Conservation (phyloP, 345 rosid genomes). For the Eucalyptus tenuipes region DNA sequence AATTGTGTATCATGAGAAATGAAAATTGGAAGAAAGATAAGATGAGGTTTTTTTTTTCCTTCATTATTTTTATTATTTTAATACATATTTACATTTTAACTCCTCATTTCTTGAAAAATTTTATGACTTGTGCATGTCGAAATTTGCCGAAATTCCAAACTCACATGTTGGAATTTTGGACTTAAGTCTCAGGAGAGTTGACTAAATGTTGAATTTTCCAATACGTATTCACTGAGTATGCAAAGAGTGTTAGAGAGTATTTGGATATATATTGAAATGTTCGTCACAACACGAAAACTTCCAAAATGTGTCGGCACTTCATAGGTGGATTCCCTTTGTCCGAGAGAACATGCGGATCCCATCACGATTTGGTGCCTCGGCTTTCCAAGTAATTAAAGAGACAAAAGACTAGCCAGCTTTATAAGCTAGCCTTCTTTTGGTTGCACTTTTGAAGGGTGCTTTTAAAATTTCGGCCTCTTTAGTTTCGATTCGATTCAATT, state of each 20-base stretch:
- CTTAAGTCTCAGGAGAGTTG: no score
- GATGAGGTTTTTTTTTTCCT: fast-evolving
- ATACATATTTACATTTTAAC: no score
- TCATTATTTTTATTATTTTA: no score
- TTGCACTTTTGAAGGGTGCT: background rate
- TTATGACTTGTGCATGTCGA: fast-evolving
- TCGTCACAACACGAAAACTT: fast-evolving
- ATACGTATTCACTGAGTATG: fast-evolving
- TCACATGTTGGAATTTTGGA: no score
- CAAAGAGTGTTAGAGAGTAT: fast-evolving
- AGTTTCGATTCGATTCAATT: background rate
- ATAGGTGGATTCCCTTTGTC: background rate
- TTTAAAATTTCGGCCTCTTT: background rate
- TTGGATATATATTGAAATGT: fast-evolving
- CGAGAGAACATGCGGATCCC: background rate
- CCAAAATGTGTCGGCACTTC: no score
- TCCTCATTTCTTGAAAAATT: no score
- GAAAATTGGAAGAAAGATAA: no score
- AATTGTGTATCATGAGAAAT: fast-evolving
- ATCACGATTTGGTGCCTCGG: background rate
- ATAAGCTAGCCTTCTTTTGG: background rate
- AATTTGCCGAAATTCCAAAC: fast-evolving
- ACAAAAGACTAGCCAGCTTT: background rate
- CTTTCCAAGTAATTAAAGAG: background rate
- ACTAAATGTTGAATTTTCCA: fast-evolving